These are phyloP conservation scores for Asterophora lycoperdoides DNA, from an alignment of 768 basidiomycete species.

Conservation along the genomic window DNA sequence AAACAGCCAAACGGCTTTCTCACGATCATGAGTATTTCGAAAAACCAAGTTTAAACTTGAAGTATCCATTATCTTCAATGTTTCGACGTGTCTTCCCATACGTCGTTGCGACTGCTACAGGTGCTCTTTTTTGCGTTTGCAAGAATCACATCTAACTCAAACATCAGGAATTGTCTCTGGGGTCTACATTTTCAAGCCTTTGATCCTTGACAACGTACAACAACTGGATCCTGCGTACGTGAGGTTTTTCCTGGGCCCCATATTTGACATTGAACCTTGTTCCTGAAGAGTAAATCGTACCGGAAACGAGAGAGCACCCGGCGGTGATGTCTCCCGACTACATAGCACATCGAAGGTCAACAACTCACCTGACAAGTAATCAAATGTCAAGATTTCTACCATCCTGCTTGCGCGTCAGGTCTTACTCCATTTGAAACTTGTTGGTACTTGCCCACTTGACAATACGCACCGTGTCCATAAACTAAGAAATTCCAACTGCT, in stretches of 20 bases:
- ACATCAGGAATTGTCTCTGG: conserved; percentile 55
- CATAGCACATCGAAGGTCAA: neutral
- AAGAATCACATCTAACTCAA: neutral
- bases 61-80: conserved; percentile 6
- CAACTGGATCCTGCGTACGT: conserved; percentile 13
- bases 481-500: neutral
- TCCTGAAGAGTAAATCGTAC: conserved; percentile 2
- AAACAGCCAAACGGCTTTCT: neutral
- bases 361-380: conserved; percentile 3
- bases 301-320: neutral
- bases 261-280: conserved; percentile 5
- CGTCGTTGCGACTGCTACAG: conserved; percentile 53
- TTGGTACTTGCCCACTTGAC: neutral
- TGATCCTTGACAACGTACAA: conserved; percentile 24
- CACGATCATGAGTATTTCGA: neutral
- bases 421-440: neutral
- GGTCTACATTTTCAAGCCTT: conserved; percentile 62
- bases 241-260: neutral
- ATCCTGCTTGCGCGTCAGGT: neutral
- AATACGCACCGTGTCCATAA: neutral
- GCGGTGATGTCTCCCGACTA: neutral
- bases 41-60: too few species aligned
- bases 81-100: conserved; percentile 45
- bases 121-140: conserved; percentile 27
- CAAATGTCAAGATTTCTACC: neutral